Evolutionary conservation across 2,329 filamentous ascomycete genomes (phyloP), one percentile per base, ranked within the genome.

Genomic region (Cladosporium sp.): DNA sequence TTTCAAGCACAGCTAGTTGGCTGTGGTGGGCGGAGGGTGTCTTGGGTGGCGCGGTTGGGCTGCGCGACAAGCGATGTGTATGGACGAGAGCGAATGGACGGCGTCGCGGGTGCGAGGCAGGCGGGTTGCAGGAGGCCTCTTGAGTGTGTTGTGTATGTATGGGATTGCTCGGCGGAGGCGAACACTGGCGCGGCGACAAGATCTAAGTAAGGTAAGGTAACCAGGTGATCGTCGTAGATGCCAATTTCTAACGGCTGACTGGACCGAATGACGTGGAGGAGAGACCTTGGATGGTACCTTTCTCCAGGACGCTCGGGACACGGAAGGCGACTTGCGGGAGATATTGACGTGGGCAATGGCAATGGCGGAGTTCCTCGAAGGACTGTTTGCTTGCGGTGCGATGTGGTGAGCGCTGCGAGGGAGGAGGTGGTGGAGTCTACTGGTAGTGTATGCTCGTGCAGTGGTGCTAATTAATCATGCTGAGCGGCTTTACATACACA

Each of bases 291-390:
- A 40, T 57, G 33, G 23, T n/a, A 44, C 35, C 56, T 37, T 59
- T 21, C 58, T 49, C 58, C 58, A 61, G 58, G 46, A 61, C 58
- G 58, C 44, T 61, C 44, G 58, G 57, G 14, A 60, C 57, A 49
- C 49, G 49, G 49, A 14, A 29, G 52, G 52, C 52, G 28, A n/a
- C 28, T 29, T 31, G 28, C 52, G 52, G 52, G 29, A 33, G 52
- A 55, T 31, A 55, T 55, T n/a, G 52, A 29, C 28, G 29, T 33
- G 52, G 18, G 26, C 7, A 55, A 33, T 55, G 52, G 52, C 26
- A 55, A 55, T 31, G 16, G 40, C 40, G 40, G 40, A 35, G 33
- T 10, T 35, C 33, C 40, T 35, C 33, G n/a, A 16, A 21, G n/a
- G 5, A 8, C 0, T 46, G 14, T 23, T n/a, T 55, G 52, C 12